A percentile compares a stretch with the other conserved stretches of the same genome.
Conservation (phyloP, 2,329 filamentous ascomycete genomes). For the Orbilia quercus region DNA sequence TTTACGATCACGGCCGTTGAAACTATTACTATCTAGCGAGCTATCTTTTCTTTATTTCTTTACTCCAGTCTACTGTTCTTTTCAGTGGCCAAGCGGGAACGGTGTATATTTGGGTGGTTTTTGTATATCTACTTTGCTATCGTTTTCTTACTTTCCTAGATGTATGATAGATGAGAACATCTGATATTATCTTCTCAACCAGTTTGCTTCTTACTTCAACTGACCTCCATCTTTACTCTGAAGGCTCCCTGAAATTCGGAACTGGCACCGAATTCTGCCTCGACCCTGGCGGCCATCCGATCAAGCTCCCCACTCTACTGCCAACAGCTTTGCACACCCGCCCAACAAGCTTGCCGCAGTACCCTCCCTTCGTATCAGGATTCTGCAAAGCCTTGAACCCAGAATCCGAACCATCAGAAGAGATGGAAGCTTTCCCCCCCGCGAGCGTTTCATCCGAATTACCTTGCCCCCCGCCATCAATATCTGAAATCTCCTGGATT, state of each 20-base stretch:
- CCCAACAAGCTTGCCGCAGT: slow-evolving; percentile 25
- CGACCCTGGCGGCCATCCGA: slow-evolving; percentile 24
- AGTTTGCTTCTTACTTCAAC: neutral
- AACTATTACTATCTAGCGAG: neutral
- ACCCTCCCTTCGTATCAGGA: neutral
- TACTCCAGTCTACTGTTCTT: neutral
- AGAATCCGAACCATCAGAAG: neutral
- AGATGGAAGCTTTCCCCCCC: neutral
- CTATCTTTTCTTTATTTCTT: slow-evolving; percentile 12
- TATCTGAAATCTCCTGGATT: slow-evolving; percentile 6
- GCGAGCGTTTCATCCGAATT: neutral
- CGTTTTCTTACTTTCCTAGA: neutral
- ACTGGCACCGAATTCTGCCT: neutral
- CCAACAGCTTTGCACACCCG: slow-evolving; percentile 16
- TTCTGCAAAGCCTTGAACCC: neutral
- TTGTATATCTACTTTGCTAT: neutral
- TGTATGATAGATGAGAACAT: too few species aligned
- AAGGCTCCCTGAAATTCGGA: slow-evolving; percentile 16
- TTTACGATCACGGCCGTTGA: slow-evolving; percentile 13
- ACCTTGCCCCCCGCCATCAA: neutral
- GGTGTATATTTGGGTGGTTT: neutral
- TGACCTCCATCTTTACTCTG: slow-evolving; percentile 4
- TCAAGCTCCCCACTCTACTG: neutral
- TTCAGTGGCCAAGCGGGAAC: neutral
- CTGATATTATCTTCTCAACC: neutral